Evolutionary conservation across 768 basidiomycete species (phyloP), one percentile per base, ranked within the genome.

Genomic region (Kwoniella mangroviensis): DNA sequence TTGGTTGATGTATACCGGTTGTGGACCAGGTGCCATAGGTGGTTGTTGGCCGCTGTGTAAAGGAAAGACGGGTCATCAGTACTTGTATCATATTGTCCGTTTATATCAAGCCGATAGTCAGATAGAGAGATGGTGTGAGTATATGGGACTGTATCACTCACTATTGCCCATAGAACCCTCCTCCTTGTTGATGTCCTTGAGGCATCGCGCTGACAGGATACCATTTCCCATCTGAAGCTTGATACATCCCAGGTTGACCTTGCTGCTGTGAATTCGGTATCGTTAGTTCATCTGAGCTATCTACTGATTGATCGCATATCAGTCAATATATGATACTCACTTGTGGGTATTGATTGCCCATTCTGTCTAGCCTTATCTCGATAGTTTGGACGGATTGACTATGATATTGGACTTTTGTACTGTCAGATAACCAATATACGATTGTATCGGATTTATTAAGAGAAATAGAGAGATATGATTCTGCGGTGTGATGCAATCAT

Each of bases 211-310:
- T 54, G 28, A 69, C 65, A n/a, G 74, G 75, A 51, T 78, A 75
- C 72, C 72, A 75, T 28, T 78, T 70, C 4, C 77, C 77, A 63
- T 78, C 76, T 15, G 67, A 70, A 12, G 77, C 77, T 51, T 73
- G 74, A 45, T 78, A 78, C 70, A 74, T 73, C 42, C 65, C 65
- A 17, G 68, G 70, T 21, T 24, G 45, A 34, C 15, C 13, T 40
- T 51, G 49, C 40, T 53, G 55, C 64, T 65, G 22, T 28, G 17
- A 22, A 15, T 17, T 15, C 12, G 10, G 3, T 10, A 40, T 1
- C 40, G 52, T 64, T 28, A 64, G 28, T 2, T 43, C n/a, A 34
- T 1, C 34, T 34, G 34, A 1, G 1, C 34, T 34, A 6, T 34
- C 34, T 34, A 34, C 34, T 34, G 34, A 34, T 34, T 34, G 1